Percentiles rank a stretch among this genome's conserved stretches.
Conservation (phyloP, 1,284 basidiomycete species). For the Trametes sp. region DNA sequence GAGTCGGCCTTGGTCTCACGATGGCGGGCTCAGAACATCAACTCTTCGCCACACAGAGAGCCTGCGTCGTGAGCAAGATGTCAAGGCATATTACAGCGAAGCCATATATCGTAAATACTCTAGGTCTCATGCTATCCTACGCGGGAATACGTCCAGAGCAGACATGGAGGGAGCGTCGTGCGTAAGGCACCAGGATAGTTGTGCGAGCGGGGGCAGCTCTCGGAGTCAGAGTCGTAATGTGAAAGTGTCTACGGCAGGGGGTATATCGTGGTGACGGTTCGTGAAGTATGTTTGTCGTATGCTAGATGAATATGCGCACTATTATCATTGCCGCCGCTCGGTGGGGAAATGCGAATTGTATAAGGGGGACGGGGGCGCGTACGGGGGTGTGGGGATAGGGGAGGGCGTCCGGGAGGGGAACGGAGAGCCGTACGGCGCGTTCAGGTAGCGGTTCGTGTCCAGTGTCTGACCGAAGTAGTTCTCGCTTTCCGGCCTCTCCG, state of each 20-base stretch:
- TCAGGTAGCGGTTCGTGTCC: conserved; percentile 63
- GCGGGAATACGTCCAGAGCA: conserved; percentile 17
- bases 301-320: conserved; percentile 27
- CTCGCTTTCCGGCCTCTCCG: conserved; percentile 44
- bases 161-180: conserved; percentile 28
- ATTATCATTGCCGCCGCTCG: conserved; percentile 34
- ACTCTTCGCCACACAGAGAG: too few species aligned
- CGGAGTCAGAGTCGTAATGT: conserved; percentile 22
- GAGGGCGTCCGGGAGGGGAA: conserved; percentile 68
- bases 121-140: conserved; percentile 33
- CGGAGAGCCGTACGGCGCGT: conserved; percentile 72
- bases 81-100: conserved; percentile 31
- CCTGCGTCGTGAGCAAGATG: conserved; percentile 6
- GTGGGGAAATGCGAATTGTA: conserved; percentile 29
- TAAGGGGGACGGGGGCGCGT: conserved; percentile 38
- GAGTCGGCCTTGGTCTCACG: too few species aligned
- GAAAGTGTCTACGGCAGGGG: conserved; percentile 30
- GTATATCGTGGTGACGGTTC: conserved; percentile 41
- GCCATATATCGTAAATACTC: conserved; percentile 31
- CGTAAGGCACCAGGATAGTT: conserved; percentile 34
- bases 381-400: conserved; percentile 48
- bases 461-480: conserved; percentile 55
- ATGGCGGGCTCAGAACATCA: too few species aligned
- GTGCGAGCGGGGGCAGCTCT: conserved; percentile 35
- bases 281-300: conserved; percentile 42